These are phyloP conservation scores for Lactifluus subvellereus DNA, from an alignment of 768 basidiomycete species.

Conservation along the genomic window DNA sequence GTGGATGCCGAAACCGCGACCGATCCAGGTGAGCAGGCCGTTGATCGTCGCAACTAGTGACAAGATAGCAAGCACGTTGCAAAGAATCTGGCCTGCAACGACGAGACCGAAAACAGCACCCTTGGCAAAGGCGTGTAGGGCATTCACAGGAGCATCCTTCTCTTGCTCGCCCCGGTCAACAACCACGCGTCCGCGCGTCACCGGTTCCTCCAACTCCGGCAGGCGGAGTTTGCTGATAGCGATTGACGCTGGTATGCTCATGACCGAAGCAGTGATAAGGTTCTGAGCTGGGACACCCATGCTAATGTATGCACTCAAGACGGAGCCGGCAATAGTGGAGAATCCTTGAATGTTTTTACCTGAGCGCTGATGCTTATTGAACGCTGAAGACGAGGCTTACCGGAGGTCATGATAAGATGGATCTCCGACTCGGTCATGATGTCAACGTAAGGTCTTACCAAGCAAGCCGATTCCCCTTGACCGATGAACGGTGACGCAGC, in stretches of 20 bases:
- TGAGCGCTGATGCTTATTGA: background rate
- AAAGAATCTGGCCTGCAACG: constrained; percentile 85
- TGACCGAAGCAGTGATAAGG: constrained; percentile 82
- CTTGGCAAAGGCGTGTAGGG: constrained; percentile 81
- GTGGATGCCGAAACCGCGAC: constrained; percentile 78
- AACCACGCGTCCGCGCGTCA: constrained; percentile 75
- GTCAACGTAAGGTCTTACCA: constrained; percentile 80
- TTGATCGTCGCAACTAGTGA: constrained; percentile 78
- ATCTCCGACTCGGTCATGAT: constrained; percentile 81
- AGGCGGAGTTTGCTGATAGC: constrained; percentile 84
- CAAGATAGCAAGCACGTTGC: constrained; percentile 81
- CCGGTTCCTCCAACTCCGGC: constrained; percentile 80
- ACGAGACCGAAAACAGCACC: constrained; percentile 81
- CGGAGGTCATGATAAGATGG: constrained; percentile 86
- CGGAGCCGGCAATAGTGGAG: constrained; percentile 89
- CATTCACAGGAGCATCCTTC: constrained; percentile 60
- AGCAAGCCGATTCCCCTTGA: constrained; percentile 82
- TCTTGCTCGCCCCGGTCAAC: constrained; percentile 69
- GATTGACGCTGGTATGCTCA: constrained; percentile 94
- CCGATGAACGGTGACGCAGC: constrained; percentile 93
- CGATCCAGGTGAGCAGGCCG: constrained; percentile 84
- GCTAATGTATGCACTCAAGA: constrained; percentile 76
- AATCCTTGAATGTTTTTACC: constrained; percentile 42
- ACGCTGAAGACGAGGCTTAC: constrained; percentile 30
- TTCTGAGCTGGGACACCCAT: constrained; percentile 76